phyloP scores from a whole-genome alignment of 2,329 filamentous ascomycete species.

The Apiospora hydei region DNA sequence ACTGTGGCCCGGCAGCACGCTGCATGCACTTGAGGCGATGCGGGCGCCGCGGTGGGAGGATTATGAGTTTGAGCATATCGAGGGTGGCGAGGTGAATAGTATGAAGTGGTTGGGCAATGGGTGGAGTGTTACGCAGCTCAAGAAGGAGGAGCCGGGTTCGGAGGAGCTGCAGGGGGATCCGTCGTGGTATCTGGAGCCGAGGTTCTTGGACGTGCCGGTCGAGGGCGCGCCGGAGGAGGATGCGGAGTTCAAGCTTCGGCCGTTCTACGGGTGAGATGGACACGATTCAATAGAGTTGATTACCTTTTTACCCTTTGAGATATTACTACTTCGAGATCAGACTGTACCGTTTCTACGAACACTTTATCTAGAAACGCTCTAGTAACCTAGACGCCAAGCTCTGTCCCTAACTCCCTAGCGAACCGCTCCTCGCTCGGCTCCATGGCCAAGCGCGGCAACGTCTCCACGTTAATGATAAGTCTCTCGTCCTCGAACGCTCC shows the following conservation, averaged over 20 bases:
- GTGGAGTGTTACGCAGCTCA: constrained; percentile 47
- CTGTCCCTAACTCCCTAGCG: constrained; percentile 6
- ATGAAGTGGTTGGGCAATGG: constrained; percentile 53
- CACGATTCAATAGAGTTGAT: too few relatives aligned
- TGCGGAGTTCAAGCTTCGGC: constrained; percentile 37
- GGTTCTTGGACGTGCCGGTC: constrained; percentile 37
- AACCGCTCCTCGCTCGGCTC: constrained; percentile 25
- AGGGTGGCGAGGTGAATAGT: constrained; percentile 38
- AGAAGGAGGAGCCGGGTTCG: constrained; percentile 38
- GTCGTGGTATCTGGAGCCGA: constrained; percentile 42
- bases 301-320: too few relatives aligned
- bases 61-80: constrained; percentile 48
- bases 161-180: constrained; percentile 39
- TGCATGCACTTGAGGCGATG: constrained; percentile 52
- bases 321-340: too few relatives aligned
- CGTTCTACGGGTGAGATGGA: constrained; percentile 35
- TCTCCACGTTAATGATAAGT: constrained; percentile 30
- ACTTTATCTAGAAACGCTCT: too few relatives aligned
- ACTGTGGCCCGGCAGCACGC: constrained; percentile 54
- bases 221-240: constrained; percentile 39
- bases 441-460: constrained; percentile 27
- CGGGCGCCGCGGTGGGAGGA: constrained; percentile 55
- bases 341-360: too few relatives aligned
- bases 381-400: not conserved
- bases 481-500: constrained; percentile 29